Base-by-base conservation (phyloP, 441 rosid species). In the Heliophila coronopifolia region DNA sequence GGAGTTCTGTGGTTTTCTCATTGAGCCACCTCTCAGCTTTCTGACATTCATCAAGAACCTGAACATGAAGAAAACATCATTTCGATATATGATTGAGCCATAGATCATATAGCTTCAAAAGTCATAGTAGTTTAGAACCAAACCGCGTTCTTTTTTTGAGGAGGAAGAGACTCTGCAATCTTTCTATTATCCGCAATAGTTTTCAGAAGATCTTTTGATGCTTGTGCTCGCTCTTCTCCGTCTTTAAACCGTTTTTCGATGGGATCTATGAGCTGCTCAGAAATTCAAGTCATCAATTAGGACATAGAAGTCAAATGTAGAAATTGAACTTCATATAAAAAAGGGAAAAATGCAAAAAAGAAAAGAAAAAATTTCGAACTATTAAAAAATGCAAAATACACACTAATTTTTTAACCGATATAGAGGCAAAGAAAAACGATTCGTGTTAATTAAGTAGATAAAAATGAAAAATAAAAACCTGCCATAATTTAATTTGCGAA, bases 1-100 rank as follows among this genome's bases (percentile, higher is more conserved):
- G 71, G 55, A 79, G 30, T 30, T 75, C 50, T 0, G 91, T 54
- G 54, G 59, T 61, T 72, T 66, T 78, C 64, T 77, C 83, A 17
- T 68, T 68, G 30, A 81, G 66, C 90, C 90, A 81, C 36, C 61
- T 65, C 76, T 77, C 83, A 1, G 65, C 81, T 64, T 68, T 77
- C 24, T 61, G 52, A 65, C 90, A 81, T 51, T 77, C 82, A 4
- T 76, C 72, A 2, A 61, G 50, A 59, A 83, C 65, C 86, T 79
- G 72, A 42, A 68, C 51, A 27, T 51, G n/a, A 10, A 50, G 22
- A 8, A 22, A 4, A 4, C 1, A 44, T 16, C 31, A 22, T 7
- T 11, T 31, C n/a, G n/a, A n/a, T n/a, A n/a, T n/a, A n/a, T n/a
- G n/a, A n/a, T n/a, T n/a, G n/a, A n/a, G n/a, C n/a, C n/a, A n/a